Evolutionary conservation across 108 stramenopile genomes (phyloP), one percentile per base, ranked within the genome.

Genomic region (Bacterosira constricta): DNA sequence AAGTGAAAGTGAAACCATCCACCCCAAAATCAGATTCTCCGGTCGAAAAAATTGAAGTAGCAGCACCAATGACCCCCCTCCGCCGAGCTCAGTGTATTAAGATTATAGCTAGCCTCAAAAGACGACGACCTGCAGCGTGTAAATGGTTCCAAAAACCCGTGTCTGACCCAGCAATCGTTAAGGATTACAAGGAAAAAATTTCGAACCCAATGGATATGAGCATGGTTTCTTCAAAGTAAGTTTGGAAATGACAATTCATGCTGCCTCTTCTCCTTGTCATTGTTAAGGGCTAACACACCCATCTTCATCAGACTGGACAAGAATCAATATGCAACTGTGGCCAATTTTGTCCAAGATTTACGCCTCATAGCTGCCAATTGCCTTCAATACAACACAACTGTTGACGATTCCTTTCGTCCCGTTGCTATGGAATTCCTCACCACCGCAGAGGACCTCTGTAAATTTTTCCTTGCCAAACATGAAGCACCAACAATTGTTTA

Each of bases 351-450:
- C 0, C 64, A 81, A 63, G 93, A 94, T 67, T 49, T 94, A 27
- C 79, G 93, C 37, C 64, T 90, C 31, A 86, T 94, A 6, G 90
- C 86, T 54, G 55, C 86, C 51, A 94, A 94, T 59, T 94, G 93
- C 64, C 73, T 94, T 13, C 86, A 86, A 47, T 94, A 82, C 88
- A 94, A 94, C 46, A 75, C 87, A 25, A 55, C 56, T 15, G 55
- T 83, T 3, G 63, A 80, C 27, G 88, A 92, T 53, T 73, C 76
- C 17, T 79, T 89, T 17, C 89, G 93, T 56, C 81, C 83, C 9
- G 54, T 90, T 15, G 90, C 90, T 8, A 73, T 64, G 3, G 81
- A 91, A 21, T 66, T 80, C 17, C 51, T 90, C 1, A 46, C 56
- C 15, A 73, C 79, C 1, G 67, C 84, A 1, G 93, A 94, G 66